Percentiles rank a stretch among this genome's conserved stretches.
These are phyloP conservation scores for Annulohypoxylon maeteangense DNA, from an alignment of 495 filamentous ascomycete genomes.

Conservation along the genomic window DNA sequence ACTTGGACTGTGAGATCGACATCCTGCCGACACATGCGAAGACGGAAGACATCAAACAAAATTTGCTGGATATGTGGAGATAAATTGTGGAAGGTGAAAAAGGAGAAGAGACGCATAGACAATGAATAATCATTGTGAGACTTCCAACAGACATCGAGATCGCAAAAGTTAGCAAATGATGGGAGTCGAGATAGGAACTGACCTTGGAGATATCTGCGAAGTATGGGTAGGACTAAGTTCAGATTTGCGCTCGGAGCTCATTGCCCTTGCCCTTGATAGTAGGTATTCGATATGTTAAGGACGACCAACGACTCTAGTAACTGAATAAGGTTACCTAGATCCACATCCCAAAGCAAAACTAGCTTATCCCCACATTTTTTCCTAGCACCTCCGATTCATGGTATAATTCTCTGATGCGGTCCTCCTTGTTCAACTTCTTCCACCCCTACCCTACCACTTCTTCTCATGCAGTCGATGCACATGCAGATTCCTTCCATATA, in stretches of 20 bases:
- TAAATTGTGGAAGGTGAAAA: constrained; percentile 26
- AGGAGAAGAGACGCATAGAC: not conserved
- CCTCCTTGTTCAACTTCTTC: constrained; percentile 26
- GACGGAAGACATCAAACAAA: constrained; percentile 5
- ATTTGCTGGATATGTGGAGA: constrained; percentile 12
- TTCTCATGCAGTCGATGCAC: constrained; percentile 28
- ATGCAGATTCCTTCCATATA: constrained; percentile 20
- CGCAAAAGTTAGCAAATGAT: constrained; percentile 6
- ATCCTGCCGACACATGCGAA: constrained; percentile 11
- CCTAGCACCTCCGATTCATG: constrained; percentile 37
- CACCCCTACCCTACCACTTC: constrained; percentile 19
- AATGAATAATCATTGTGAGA: not conserved
- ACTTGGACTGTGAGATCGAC: constrained; percentile 29
- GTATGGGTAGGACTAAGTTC: not conserved
- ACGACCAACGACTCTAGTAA: not conserved
- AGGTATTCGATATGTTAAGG: not conserved
- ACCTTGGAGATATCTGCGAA: constrained; percentile 9
- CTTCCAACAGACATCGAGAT: not conserved
- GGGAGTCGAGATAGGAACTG: constrained; percentile 11
- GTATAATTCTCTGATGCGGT: constrained; percentile 44
- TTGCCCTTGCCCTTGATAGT: not conserved
- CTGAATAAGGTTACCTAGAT: constrained; percentile 39
- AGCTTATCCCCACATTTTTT: constrained; percentile 21
- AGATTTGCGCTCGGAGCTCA: constrained; percentile 17
- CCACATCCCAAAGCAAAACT: constrained; percentile 18